Conservation (phyloP, 108 stramenopile species). For the Stephanodiscus minutulus region DNA sequence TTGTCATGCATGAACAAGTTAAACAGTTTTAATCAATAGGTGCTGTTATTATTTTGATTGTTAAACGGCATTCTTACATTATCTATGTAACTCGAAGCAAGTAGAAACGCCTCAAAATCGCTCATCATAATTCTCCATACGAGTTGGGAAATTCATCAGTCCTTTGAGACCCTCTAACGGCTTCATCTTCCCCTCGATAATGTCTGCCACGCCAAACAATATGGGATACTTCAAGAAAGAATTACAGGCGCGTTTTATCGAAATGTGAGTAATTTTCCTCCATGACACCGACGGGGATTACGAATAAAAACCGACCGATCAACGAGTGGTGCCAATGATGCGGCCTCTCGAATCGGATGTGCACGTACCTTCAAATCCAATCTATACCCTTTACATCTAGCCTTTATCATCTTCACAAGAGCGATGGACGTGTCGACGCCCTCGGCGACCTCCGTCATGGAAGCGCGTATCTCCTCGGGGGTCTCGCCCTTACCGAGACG, state of each 20-base stretch:
- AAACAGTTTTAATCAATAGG: no score
- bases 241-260: no score
- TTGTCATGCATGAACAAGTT: no score
- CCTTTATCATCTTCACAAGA: conserved; percentile 89
- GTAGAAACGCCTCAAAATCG: conserved; percentile 23
- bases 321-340: neutral
- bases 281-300: no score
- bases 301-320: no score
- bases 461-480: conserved; percentile 85
- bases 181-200: conserved; percentile 88
- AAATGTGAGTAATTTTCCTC: no score
- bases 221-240: conserved; percentile 87
- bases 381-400: conserved; percentile 85
- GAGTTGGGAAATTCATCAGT: conserved; percentile 93
- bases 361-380: conserved; percentile 66
- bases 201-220: conserved; percentile 91
- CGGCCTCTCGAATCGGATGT: neutral
- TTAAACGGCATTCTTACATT: neutral
- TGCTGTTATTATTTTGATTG: neutral
- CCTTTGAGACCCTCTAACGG: conserved; percentile 88
- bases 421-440: conserved; percentile 94
- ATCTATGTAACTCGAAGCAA: neutral
- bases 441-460: conserved; percentile 92
- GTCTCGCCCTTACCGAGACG: conserved; percentile 94
- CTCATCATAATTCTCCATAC: conserved; percentile 92